Base-by-base conservation (phyloP, 2,329 filamentous ascomycete species). In the Leptodontidium sp. region DNA sequence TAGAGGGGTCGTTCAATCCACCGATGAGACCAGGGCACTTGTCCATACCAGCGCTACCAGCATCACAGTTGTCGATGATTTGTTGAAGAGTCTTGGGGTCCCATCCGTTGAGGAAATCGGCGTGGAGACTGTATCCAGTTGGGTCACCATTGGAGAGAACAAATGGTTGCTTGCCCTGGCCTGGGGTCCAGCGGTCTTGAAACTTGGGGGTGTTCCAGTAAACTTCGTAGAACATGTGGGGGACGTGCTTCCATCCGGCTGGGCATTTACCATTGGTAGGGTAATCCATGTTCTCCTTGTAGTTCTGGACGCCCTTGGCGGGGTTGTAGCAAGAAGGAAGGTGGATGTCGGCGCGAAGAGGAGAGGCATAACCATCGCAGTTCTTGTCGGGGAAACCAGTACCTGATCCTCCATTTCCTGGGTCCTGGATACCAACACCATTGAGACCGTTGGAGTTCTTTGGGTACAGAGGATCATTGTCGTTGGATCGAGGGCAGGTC, bases 301-400 rank as follows among this genome's bases (percentile, higher is more conserved):
- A 87, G 76, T 90, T 82, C 0, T 74, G 59, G 4, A 86, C 82
- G 15, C 70, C 73, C 24, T 65, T 89, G 73, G 88, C 85, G 62
- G 93, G 93, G 75, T 96, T 92, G 90, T 93, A 96, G 86, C 93
- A 97, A 3, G 91, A 94, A 1, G 93, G 93, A 82, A 97, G 97
- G 86, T 93, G 92, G 71, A 97, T 81, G 81, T 97, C 94, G 55
- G 94, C 84, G 65, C 94, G 91, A 61, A 97, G 84, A 68, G 88
- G 88, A 63, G 88, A 89, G 72, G 83, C 84, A 66, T 81, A 83
- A 63, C 87, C 85, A 75, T 91, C 88, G 77, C 92, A 94, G 75
- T 90, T 86, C 77, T 86, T 84, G 76, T 90, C 85, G 35, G 92
- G 92, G 78, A 96, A 91, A n/a, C 87, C 88, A 21, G 84, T 82